These are phyloP conservation scores for Peltaster fructicola DNA, from an alignment of 2,329 filamentous ascomycete genomes.

Conservation along the genomic window DNA sequence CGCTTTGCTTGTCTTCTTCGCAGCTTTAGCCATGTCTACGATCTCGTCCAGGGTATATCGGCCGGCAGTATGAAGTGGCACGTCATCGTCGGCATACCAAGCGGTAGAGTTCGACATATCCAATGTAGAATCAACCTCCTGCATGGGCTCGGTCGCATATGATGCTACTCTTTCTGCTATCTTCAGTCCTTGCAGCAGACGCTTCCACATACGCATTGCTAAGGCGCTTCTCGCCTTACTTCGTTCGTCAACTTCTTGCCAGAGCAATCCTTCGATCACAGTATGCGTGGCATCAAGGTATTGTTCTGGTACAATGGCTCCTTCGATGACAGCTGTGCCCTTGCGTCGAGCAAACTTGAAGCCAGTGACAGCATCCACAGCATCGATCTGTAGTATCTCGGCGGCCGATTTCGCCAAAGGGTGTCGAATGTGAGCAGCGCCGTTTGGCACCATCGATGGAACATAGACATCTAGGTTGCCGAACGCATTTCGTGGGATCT, in stretches of 20 bases:
- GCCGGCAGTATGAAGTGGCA: constrained; percentile 11
- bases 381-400: constrained; percentile 61
- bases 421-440: constrained; percentile 39
- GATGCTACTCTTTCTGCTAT: constrained; percentile 57
- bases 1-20: constrained; percentile 2
- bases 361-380: constrained; percentile 73
- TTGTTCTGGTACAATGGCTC: constrained; percentile 58
- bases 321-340: constrained; percentile 67
- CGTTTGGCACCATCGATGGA: constrained; percentile 44
- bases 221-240: constrained; percentile 34
- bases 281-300: constrained; percentile 53
- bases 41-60: constrained; percentile 6
- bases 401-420: constrained; percentile 52
- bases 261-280: constrained; percentile 49
- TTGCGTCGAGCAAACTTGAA: constrained; percentile 76
- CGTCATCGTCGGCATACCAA: constrained; percentile 26
- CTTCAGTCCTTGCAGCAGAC: constrained; percentile 42
- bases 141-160: no score
- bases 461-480: constrained; percentile 48
- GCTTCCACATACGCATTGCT: constrained; percentile 39
- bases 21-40: no score
- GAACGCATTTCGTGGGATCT: constrained; percentile 45
- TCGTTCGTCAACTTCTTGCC: constrained; percentile 46
- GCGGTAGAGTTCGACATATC: neutral
- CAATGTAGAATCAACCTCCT: no score